phyloP scores from a whole-genome alignment of 192 early-diverging fungal species.

The Powellomyces hirtus region DNA sequence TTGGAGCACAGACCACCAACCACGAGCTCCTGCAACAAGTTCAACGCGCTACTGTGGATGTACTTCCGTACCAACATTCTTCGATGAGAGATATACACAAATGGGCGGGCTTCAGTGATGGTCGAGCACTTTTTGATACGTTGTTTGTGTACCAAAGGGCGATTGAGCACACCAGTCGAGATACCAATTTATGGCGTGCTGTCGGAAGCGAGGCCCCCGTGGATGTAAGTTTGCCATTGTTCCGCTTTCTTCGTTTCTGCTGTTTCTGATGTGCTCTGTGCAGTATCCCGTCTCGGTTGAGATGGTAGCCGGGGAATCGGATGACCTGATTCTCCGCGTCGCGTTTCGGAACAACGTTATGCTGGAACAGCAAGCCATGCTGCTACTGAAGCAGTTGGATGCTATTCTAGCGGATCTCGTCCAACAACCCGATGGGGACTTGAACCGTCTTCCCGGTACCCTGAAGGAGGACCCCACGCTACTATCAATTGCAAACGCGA shows the following conservation, averaged over 20 bases:
- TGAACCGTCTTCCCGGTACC: too few relatives aligned
- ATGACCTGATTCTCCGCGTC: not conserved
- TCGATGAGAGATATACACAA: not conserved
- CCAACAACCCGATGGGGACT: not conserved
- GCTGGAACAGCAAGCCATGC: not conserved
- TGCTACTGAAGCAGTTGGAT: constrained; percentile 1
- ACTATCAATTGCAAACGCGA: too few relatives aligned
- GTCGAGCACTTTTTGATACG: constrained; percentile 11
- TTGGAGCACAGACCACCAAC: not conserved
- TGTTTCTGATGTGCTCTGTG: not conserved
- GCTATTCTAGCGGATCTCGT: not conserved
- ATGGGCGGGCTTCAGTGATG: not conserved
- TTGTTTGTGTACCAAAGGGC: constrained; percentile 16
- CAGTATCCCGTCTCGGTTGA: constrained; percentile 14
- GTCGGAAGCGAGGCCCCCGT: too few relatives aligned
- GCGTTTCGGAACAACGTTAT: not conserved
- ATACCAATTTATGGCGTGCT: too few relatives aligned
- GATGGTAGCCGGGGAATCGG: not conserved
- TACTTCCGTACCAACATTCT: constrained; percentile 4
- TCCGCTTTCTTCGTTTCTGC: too few relatives aligned
- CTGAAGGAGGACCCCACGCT: too few relatives aligned
- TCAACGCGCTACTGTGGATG: not conserved
- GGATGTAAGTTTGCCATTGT: too few relatives aligned
- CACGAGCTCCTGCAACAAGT: not conserved
- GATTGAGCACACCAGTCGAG: too few relatives aligned